A percentile compares a stretch with the other conserved stretches of the same genome.
Conservation (phyloP, 2,329 filamentous ascomycete species). For the Nothopassalora personata region DNA sequence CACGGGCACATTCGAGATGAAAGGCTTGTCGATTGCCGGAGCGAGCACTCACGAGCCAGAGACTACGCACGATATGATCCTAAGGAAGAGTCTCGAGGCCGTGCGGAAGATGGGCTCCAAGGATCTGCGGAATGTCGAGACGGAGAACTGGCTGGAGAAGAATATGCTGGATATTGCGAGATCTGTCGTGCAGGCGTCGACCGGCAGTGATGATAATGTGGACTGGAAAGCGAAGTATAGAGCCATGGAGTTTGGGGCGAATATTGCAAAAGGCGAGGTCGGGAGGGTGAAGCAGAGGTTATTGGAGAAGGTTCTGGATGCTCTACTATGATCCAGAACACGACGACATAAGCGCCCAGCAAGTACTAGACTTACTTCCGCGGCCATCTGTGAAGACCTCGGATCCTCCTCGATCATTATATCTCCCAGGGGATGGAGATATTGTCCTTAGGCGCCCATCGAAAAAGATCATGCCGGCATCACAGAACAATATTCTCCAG, state of each 20-base stretch:
- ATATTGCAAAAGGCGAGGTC: constrained; percentile 31
- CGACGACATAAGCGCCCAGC: too few relatives aligned
- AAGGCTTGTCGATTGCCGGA: constrained; percentile 31
- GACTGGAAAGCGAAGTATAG: constrained; percentile 30
- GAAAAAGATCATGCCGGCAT: too few relatives aligned
- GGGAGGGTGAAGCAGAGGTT: constrained; percentile 28
- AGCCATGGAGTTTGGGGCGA: constrained; percentile 29
- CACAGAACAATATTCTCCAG: too few relatives aligned
- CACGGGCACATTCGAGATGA: constrained; percentile 40
- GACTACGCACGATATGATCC: constrained; percentile 20
- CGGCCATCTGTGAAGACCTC: too few relatives aligned
- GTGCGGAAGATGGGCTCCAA: constrained; percentile 13
- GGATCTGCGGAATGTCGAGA: constrained; percentile 3
- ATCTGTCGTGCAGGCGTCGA: constrained; percentile 5
- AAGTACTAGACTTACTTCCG: too few relatives aligned
- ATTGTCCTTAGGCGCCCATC: too few relatives aligned
- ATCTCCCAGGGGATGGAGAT: too few relatives aligned
- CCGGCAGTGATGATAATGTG: constrained; percentile 19
- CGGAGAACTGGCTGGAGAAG: constrained; percentile 17
- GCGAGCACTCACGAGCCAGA: neutral
- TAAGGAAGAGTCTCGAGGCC: constrained; percentile 17
- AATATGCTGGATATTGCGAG: constrained; percentile 20
- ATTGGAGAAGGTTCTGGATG: constrained; percentile 29
- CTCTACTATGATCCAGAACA: neutral
- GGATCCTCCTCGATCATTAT: too few relatives aligned